These are phyloP conservation scores for Lizonia empirigonia DNA, from an alignment of 2,329 filamentous ascomycete genomes.

Conservation along the genomic window DNA sequence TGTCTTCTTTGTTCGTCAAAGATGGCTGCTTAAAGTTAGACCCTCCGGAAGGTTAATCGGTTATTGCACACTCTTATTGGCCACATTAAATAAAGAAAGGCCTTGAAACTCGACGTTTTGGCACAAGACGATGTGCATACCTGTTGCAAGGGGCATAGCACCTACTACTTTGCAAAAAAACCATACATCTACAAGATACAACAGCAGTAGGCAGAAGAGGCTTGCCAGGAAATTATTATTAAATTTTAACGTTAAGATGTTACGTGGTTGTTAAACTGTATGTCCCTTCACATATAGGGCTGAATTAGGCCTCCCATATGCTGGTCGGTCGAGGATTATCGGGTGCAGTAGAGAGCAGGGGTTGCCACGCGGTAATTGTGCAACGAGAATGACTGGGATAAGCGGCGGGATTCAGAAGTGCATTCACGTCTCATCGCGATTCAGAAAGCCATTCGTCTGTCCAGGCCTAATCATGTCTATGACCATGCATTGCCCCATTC, in stretches of 20 bases:
- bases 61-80: constrained; percentile 36
- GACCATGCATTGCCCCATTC: constrained; percentile 16
- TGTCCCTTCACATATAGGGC: no score
- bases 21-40: constrained; percentile 32
- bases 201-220: no score
- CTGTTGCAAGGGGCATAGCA: no score
- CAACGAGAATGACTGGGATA: constrained; percentile 24
- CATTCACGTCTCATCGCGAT: constrained; percentile 9
- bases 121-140: constrained; percentile 36
- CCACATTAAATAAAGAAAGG: constrained; percentile 10
- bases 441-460: background rate
- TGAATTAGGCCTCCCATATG: no score
- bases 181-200: no score
- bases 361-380: constrained; percentile 22
- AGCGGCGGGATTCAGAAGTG: constrained; percentile 19
- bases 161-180: no score
- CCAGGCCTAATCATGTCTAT: background rate
- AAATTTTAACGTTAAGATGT: no score
- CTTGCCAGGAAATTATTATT: no score
- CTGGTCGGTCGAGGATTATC: no score
- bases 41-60: constrained; percentile 25
- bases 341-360: constrained; percentile 17
- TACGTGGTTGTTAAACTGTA: no score
- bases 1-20: constrained; percentile 40
- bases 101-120: constrained; percentile 21